phyloP scores from a whole-genome alignment of 1,139 yeast species.

The Kodamaea suecica region DNA sequence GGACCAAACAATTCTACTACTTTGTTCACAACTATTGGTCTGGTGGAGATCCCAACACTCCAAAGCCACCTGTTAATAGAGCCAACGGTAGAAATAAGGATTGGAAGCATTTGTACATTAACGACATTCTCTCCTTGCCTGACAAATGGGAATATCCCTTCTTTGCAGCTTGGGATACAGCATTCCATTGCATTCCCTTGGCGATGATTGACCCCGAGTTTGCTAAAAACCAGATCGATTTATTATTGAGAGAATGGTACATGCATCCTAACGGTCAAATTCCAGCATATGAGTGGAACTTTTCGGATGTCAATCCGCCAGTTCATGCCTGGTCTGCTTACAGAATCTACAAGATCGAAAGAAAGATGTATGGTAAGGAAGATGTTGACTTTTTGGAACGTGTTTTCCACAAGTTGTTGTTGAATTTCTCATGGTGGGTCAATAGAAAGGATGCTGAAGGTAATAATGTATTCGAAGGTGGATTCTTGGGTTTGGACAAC shows the following conservation, averaged over 20 bases:
- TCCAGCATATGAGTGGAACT: slow-evolving; percentile 98
- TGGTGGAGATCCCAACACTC: slow-evolving; percentile 78
- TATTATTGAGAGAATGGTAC: slow-evolving; percentile 93
- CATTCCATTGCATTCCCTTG: slow-evolving; percentile 91
- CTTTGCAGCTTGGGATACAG: slow-evolving; percentile 97
- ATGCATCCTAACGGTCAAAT: slow-evolving; percentile 99
- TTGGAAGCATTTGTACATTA: slow-evolving; percentile 88
- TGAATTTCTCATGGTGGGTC: slow-evolving; percentile 98
- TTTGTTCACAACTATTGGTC: slow-evolving; percentile 88
- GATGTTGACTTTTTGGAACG: slow-evolving; percentile 86
- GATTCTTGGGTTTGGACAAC: slow-evolving; percentile 90
- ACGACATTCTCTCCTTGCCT: slow-evolving; percentile 86
- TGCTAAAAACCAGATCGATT: slow-evolving; percentile 85
- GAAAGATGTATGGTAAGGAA: slow-evolving; percentile 79
- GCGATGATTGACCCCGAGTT: slow-evolving; percentile 95
- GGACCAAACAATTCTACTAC: slow-evolving; percentile 94
- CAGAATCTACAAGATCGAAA: slow-evolving; percentile 84
- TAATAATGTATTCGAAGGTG: slow-evolving; percentile 91
- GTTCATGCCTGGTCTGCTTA: slow-evolving; percentile 98
- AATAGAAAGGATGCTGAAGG: slow-evolving; percentile 89
- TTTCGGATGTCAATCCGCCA: slow-evolving; percentile 93
- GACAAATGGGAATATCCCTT: slow-evolving; percentile 98
- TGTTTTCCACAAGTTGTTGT: slow-evolving; percentile 83
- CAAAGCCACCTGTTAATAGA: slow-evolving; percentile 76
- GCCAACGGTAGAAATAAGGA: slow-evolving; percentile 80